Percentiles rank a stretch among this genome's conserved stretches.
Conservation (phyloP, 495 filamentous ascomycete species). For the Zalerion maritima region DNA sequence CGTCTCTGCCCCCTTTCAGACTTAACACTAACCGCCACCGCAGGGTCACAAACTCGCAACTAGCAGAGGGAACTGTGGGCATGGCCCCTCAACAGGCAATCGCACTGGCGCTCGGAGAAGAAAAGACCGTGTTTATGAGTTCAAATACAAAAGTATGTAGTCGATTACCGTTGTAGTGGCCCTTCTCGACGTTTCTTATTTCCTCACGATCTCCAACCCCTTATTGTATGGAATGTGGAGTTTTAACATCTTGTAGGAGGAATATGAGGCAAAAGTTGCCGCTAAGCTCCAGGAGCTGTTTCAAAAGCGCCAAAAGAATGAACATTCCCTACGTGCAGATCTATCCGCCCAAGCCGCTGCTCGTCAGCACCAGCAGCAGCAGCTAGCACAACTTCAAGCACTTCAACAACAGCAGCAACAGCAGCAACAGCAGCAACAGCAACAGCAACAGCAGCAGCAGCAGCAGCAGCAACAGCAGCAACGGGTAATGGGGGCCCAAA, state of each 20-base stretch:
- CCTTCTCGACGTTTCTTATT: no score
- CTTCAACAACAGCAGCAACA: slow-evolving; percentile 10
- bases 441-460: slow-evolving; percentile 11
- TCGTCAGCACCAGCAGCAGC: slow-evolving; percentile 21
- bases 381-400: slow-evolving; percentile 21
- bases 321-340: slow-evolving; percentile 23
- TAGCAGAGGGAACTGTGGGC: no score
- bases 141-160: no score
- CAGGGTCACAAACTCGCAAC: no score
- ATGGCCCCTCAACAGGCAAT: no score
- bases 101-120: no score
- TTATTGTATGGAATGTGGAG: no score
- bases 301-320: slow-evolving; percentile 26
- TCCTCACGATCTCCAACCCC: no score
- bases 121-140: no score
- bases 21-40: no score
- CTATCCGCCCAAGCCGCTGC: slow-evolving; percentile 21
- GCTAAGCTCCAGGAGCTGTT: slow-evolving; percentile 19
- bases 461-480: slow-evolving; percentile 15
- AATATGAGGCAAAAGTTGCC: slow-evolving; percentile 22
- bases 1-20: no score
- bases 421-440: slow-evolving; percentile 7
- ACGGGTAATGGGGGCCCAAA: slow-evolving; percentile 15
- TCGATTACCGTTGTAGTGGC: no score
- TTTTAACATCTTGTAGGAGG: slow-evolving; percentile 12